These are phyloP conservation scores for Ananas comosus DNA, from an alignment of 176 grass and related monocot genomes.

Conservation along the genomic window DNA sequence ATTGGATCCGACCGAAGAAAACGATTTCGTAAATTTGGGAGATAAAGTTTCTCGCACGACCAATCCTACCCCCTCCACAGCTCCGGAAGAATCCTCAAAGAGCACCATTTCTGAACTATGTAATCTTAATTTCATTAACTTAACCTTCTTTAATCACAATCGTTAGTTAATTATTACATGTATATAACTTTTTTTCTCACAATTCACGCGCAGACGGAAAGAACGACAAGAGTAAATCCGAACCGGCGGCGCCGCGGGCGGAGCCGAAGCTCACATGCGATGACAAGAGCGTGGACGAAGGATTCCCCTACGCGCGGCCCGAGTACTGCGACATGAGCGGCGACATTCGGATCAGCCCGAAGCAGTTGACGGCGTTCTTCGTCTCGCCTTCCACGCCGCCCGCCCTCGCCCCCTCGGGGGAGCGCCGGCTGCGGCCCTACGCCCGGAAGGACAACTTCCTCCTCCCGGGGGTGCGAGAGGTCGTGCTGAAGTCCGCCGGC, in stretches of 20 bases:
- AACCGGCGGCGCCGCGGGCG: neutral
- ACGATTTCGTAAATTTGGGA: too few relatives aligned
- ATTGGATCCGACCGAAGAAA: too few relatives aligned
- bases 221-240: constrained; percentile 1
- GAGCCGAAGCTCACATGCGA: constrained; percentile 39
- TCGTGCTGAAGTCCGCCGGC: constrained; percentile 29
- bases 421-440: constrained; percentile 38
- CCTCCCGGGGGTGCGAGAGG: constrained; percentile 39
- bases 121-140: too few relatives aligned
- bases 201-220: neutral
- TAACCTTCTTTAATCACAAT: too few relatives aligned
- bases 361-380: constrained; percentile 36
- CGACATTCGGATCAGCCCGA: constrained; percentile 49
- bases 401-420: constrained; percentile 24
- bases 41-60: too few relatives aligned
- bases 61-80: too few relatives aligned
- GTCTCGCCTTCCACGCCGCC: constrained; percentile 26
- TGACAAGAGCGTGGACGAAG: constrained; percentile 44
- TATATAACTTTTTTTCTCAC: neutral
- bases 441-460: constrained; percentile 53
- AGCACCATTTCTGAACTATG: too few relatives aligned
- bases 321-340: constrained; percentile 50
- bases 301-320: constrained; percentile 51
- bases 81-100: too few relatives aligned
- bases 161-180: neutral